These are phyloP conservation scores for Clarireedia homoeocarpa DNA, from an alignment of 2,329 filamentous ascomycete genomes.

Conservation along the genomic window DNA sequence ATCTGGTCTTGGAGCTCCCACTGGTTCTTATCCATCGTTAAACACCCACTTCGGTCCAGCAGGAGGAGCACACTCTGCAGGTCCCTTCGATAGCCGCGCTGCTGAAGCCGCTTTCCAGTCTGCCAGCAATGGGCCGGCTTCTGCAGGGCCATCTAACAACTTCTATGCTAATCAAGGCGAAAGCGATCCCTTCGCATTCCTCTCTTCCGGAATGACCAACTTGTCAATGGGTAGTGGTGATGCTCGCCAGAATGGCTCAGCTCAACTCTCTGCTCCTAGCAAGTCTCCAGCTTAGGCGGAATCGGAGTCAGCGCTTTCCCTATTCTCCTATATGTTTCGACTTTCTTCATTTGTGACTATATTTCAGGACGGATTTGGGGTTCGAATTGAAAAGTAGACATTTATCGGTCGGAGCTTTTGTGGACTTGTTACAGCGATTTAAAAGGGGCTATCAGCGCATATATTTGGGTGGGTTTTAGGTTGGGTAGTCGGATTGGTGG, in stretches of 20 bases:
- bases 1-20: conserved; percentile 72
- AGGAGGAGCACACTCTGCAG: conserved; percentile 71
- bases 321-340: conserved; percentile 25
- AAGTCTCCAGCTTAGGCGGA: conserved; percentile 29
- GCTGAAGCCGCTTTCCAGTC: conserved; percentile 92
- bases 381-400: conserved; percentile 27
- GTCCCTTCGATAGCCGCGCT: conserved; percentile 85
- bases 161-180: conserved; percentile 56
- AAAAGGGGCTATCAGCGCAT: conserved; percentile 19
- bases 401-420: conserved; percentile 22
- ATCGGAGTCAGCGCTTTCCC: conserved; percentile 18
- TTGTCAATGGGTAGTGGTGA: conserved; percentile 63
- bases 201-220: conserved; percentile 64
- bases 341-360: conserved; percentile 26
- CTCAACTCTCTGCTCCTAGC: conserved; percentile 27
- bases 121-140: conserved; percentile 72
- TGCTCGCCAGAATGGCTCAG: conserved; percentile 53
- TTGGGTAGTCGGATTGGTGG: conserved; percentile 12
- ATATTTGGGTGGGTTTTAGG: conserved; percentile 16
- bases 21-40: conserved; percentile 73
- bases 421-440: conserved; percentile 24
- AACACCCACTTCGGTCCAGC: conserved; percentile 72
- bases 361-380: conserved; percentile 29
- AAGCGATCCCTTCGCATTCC: conserved; percentile 72
- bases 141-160: conserved; percentile 65